Conservation (phyloP, 2,329 filamentous ascomycete genomes). For the Ilyonectria sp. region DNA sequence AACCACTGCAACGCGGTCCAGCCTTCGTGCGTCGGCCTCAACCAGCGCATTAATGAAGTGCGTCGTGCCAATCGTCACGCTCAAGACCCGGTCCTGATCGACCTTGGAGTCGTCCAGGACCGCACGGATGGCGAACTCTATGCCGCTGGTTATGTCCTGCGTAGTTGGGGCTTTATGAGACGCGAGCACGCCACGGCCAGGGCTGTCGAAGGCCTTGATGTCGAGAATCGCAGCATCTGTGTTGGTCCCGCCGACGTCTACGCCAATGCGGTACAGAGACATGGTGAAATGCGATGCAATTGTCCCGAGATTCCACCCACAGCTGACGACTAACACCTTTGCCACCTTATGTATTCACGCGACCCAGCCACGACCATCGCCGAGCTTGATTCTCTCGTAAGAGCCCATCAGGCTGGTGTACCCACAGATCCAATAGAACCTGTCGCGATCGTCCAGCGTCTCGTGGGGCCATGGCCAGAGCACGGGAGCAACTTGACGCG, state of each 20-base stretch:
- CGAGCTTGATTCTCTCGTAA: not conserved
- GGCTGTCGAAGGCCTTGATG: slow-evolving; percentile 52
- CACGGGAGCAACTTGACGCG: not conserved
- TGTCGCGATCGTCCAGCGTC: not conserved
- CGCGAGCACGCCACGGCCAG: slow-evolving; percentile 59
- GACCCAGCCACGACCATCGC: not conserved
- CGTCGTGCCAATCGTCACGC: slow-evolving; percentile 66
- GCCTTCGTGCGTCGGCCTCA: slow-evolving; percentile 59
- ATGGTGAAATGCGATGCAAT: slow-evolving; percentile 38
- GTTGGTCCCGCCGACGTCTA: slow-evolving; percentile 59
- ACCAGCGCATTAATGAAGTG: slow-evolving; percentile 67
- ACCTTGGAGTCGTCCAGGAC: slow-evolving; percentile 58
- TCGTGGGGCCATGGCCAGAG: no score
- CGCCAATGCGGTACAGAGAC: slow-evolving; percentile 61
- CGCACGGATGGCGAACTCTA: slow-evolving; percentile 61
- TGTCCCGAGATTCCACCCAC: not conserved
- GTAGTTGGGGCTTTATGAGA: slow-evolving; percentile 66
- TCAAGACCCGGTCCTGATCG: slow-evolving; percentile 57
- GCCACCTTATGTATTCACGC: not conserved
- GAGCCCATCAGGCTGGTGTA: not conserved
- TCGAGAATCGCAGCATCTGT: slow-evolving; percentile 63
- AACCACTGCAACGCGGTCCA: slow-evolving; percentile 62
- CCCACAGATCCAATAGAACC: not conserved
- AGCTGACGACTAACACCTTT: not conserved
- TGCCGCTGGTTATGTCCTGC: slow-evolving; percentile 65